Evolutionary conservation across 176 grass and related monocot genomes (phyloP), one percentile per base, ranked within the genome.

Genomic region (Aegilops speltoides): DNA sequence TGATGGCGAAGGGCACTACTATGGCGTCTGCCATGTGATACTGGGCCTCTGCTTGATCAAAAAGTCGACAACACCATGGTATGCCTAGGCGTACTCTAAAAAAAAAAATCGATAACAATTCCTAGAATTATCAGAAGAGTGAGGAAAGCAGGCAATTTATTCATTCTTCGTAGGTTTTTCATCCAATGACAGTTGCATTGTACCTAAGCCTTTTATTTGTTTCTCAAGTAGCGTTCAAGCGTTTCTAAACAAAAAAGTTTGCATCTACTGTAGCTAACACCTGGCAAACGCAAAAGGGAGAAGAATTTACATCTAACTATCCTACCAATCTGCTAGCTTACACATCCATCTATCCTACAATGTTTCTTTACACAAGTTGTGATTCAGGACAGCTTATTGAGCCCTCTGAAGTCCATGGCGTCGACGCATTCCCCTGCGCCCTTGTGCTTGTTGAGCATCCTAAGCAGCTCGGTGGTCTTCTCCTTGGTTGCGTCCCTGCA

Each of bases 401-500:
- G 72, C 7, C 93, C 93, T 85, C 91, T 93, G 86, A 97, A 90
- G 82, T 91, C 91, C 68, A 76, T 77, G 24, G 84, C 52, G 50
- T 95, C 89, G 8, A 91, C 78, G 82, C 93, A 95, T 60, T 93
- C 95, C 43, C 81, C 83, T 8, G 73, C 38, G 8, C 73, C 86
- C 25, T 82, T 90, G 68, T 92, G 79, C 79, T 69, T 90, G 82
- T 95, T 93, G 76, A 98, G 89, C 73, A 93, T 40, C 91, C 91
- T 91, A 61, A 98, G 95, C 91, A 98, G 85, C 62, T 90, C 91
- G 23, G 85, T 95, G 17, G 80, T 88, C 72, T 92, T 95, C 76
- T 95, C 91, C 91, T 95, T 98, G 19, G 91, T 95, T 1, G 54
- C 68, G 0, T 82, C 84, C 80, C 89, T 88, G 76, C 93, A 95